Base-by-base conservation (phyloP, 306 rosid species). In the Casuarina glauca region DNA sequence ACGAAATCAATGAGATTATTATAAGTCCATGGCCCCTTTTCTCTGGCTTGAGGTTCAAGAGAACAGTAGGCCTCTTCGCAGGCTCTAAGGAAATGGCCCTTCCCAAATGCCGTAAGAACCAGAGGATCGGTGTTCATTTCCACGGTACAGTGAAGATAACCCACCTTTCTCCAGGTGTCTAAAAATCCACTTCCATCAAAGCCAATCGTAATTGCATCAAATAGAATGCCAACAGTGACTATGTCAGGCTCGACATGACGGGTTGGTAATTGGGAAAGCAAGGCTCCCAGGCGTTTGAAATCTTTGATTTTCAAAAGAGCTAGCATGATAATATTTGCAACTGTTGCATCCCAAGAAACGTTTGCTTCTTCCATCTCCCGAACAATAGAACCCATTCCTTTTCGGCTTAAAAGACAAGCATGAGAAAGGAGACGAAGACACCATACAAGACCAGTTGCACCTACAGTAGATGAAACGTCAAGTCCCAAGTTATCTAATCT, bases 281-380 rank as follows among this genome's bases (percentile, higher is more conserved):
- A 80, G 19, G 73, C 74, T 72, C 90, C 84, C 84, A 90, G 66
- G 76, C 48, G 85, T 45, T 70, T 86, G 83, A 93, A 87, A 74
- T 90, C 92, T 79, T 85, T 90, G 88, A 89, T 90, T 87, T 87
- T 93, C 84, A 90, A 76, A 82, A 90, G 84, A 74, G 96, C 83
- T 70, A 89, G 74, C 76, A 89, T 84, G 26, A 89, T 82, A 54
- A 79, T 89, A 80, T 89, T 93, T 63, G 76, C 86, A 79, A 85
- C 57, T 0, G 91, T 86, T 46, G 78, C 80, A 82, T 89, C 89
- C 92, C 88, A 87, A 36, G 79, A 75, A 72, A 77, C 70, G 6
- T 77, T 69, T n/a, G 77, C 81, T 39, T 77, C 85, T 60, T 53
- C 84, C 91, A 93, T 90, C 83, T 90, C 86, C 70, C 9, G 49